Conservation (phyloP, 176 grass and related monocot species). For the Hsuehochloa calcarea region DNA sequence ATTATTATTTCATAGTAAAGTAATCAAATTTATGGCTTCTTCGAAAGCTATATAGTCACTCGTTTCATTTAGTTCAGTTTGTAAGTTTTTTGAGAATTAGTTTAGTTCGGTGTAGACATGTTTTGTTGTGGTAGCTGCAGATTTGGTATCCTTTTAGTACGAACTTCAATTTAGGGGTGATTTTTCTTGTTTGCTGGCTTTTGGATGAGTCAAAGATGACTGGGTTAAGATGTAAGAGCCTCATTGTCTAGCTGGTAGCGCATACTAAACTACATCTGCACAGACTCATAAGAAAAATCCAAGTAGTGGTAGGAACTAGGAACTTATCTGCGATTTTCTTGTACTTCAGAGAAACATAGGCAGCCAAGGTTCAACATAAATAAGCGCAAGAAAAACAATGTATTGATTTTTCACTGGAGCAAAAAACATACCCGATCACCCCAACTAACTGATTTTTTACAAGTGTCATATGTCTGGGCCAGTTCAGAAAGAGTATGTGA, state of each 20-base stretch:
- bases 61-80: no score
- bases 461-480: slow-evolving; percentile 50
- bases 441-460: slow-evolving; percentile 72
- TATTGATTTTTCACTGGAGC: slow-evolving; percentile 15
- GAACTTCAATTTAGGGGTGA: not conserved
- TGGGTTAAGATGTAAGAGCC: not conserved
- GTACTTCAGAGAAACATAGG: not conserved
- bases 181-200: not conserved
- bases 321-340: not conserved
- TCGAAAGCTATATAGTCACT: no score
- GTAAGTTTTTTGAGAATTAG: no score
- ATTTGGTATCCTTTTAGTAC: not conserved
- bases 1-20: no score
- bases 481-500: slow-evolving; percentile 63
- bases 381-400: slow-evolving; percentile 5
- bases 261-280: not conserved
- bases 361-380: not conserved
- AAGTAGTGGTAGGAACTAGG: not conserved
- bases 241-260: not conserved
- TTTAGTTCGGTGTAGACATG: no score
- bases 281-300: not conserved
- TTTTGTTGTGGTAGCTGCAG: no score
- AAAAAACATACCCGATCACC: slow-evolving; percentile 74
- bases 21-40: no score
- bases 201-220: not conserved